phyloP scores from a whole-genome alignment of 129 eudicot genomes.

The Helianthus tuberosus region DNA sequence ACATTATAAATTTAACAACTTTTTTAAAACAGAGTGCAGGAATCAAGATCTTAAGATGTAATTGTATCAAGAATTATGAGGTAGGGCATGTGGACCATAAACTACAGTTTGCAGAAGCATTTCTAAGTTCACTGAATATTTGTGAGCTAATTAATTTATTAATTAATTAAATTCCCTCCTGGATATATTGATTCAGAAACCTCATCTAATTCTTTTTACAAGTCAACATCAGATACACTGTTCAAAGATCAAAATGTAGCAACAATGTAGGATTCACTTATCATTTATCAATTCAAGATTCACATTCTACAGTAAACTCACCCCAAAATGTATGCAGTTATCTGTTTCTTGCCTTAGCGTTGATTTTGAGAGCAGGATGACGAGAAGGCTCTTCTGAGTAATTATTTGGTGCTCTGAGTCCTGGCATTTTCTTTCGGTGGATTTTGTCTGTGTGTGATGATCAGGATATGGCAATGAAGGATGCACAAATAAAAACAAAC shows the following conservation, averaged over 20 bases:
- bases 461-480: too few species aligned
- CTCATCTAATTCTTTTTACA: conserved; percentile 29
- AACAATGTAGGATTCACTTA: conserved; percentile 14
- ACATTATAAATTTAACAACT: too few species aligned
- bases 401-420: too few species aligned
- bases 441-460: too few species aligned
- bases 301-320: background rate
- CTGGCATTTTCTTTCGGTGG: too few species aligned
- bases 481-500: too few species aligned
- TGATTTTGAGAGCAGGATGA: too few species aligned
- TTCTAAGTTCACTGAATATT: conserved; percentile 29
- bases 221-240: conserved; percentile 28
- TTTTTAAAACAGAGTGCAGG: too few species aligned
- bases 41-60: too few species aligned
- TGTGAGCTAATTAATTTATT: conserved; percentile 12
- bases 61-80: too few species aligned
- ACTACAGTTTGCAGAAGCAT: conserved; percentile 11
- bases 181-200: conserved; percentile 25
- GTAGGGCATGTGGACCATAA: conserved; percentile 24
- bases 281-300: conserved; percentile 21
- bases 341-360: background rate
- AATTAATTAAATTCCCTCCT: conserved; percentile 7
- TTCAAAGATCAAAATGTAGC: conserved; percentile 4
- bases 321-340: background rate
- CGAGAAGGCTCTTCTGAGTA: too few species aligned